Evolutionary conservation across 306 rosid species (phyloP).

Genomic region (Cyclanthera cordifolia): DNA sequence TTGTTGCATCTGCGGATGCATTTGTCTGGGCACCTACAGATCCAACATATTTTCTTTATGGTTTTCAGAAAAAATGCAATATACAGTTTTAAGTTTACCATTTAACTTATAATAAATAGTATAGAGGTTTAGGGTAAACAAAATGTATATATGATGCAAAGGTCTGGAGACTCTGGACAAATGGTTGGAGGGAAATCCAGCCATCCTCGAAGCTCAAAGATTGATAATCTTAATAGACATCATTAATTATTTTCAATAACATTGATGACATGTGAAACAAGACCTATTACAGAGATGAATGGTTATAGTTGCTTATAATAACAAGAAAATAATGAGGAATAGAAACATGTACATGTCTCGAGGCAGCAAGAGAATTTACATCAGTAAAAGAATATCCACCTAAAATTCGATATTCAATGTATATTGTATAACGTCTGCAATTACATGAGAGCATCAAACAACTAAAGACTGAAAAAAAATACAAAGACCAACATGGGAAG

Average conservation of each 20-base stretch:
- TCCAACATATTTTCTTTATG: slow-evolving; percentile 2
- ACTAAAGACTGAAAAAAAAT: background rate
- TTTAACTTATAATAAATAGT: background rate
- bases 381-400: background rate
- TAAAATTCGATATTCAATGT: background rate
- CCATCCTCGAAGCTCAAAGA: background rate
- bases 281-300: background rate
- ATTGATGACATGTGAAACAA: background rate
- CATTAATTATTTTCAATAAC: background rate
- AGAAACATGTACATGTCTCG: background rate
- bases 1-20: slow-evolving; percentile 73
- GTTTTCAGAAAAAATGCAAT: background rate
- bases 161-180: background rate
- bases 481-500: background rate
- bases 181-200: background rate
- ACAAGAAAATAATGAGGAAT: background rate
- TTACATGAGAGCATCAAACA: background rate
- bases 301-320: background rate
- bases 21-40: slow-evolving; percentile 49
- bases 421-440: background rate
- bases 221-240: background rate
- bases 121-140: background rate
- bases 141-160: background rate
- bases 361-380: background rate
- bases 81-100: background rate